Evolutionary conservation across 345 rosid genomes (phyloP), one percentile per base, ranked within the genome.

Genomic region (Moricandia moricandioides): DNA sequence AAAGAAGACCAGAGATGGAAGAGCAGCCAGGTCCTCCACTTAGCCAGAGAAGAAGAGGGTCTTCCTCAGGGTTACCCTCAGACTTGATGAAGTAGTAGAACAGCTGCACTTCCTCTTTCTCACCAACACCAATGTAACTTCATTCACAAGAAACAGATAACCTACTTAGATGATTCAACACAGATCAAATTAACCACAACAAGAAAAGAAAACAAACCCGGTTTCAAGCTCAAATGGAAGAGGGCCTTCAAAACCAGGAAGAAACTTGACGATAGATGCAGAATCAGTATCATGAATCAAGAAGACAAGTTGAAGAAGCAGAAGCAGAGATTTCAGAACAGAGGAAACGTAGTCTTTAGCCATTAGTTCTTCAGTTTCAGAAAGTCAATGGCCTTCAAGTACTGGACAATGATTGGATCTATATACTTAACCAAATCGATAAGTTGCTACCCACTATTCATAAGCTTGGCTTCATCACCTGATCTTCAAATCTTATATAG

Each of bases 231-330:
- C 52, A 45, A 45, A 45, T 0, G 52, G 52, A 45, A 45, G 52
- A 45, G 52, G 52, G 52, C 52, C 52, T 13, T 43, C 16, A 13
- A 43, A 43, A 13, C 51, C 51, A 43, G 51, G 51, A 43, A 43
- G 51, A 43, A 43, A 43, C 16, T 45, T 43, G 51, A 43, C 7
- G 7, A 43, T 5, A 43, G 51, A 43, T 2, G 51, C 16, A 13
- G 51, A 43, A 43, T 43, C 16, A 45, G 52, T 7, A 45, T 45
- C 66, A n/a, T 62, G 68, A 62, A 0, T 49, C 37, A 71, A 21
- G 7, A 33, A 49, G 26, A 62, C 68, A 13, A 71, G 61, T 10
- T 47, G 51, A 45, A 45, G 52, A 71, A 17, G 9, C 55, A 72
- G 7, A 54, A 63, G 9, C 55, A 35, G 17, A 26, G 29, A 35